Evolutionary conservation across 768 basidiomycete species (phyloP).

Genomic region (Lanmaoa pseudosensibilis): DNA sequence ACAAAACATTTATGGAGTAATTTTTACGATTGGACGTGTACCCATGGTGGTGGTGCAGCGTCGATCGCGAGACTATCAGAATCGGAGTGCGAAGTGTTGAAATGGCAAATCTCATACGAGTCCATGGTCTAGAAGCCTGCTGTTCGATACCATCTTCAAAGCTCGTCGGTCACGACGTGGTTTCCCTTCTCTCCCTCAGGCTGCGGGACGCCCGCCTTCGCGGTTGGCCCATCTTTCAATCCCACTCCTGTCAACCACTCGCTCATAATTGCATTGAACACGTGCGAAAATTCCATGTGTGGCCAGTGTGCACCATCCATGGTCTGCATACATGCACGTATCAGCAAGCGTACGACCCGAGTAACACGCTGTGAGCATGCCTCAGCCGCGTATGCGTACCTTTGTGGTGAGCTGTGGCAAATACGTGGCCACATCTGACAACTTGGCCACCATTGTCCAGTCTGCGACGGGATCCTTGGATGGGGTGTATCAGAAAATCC

Average conservation of each 20-base stretch:
- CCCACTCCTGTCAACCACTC: slow-evolving; percentile 46
- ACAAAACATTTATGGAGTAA: too few species aligned
- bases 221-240: background rate
- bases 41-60: background rate
- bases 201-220: background rate
- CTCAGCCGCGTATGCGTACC: slow-evolving; percentile 30
- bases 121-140: background rate
- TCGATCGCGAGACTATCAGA: background rate
- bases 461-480: slow-evolving; percentile 45
- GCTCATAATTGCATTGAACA: slow-evolving; percentile 51
- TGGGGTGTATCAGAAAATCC: too few species aligned
- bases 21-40: too few species aligned
- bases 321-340: slow-evolving; percentile 35
- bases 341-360: slow-evolving; percentile 40
- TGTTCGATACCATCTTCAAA: slow-evolving; percentile 9
- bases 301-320: slow-evolving; percentile 65
- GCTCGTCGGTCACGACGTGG: slow-evolving; percentile 11
- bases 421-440: slow-evolving; percentile 30
- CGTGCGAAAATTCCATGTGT: slow-evolving; percentile 57
- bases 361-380: too few species aligned
- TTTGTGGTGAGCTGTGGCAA: slow-evolving; percentile 37
- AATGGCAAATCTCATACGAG: background rate
- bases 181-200: background rate
- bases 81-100: background rate
- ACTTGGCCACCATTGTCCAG: slow-evolving; percentile 36